Evolutionary conservation across 2,329 filamentous ascomycete genomes (phyloP).

Genomic region (Cercospora berteroae): DNA sequence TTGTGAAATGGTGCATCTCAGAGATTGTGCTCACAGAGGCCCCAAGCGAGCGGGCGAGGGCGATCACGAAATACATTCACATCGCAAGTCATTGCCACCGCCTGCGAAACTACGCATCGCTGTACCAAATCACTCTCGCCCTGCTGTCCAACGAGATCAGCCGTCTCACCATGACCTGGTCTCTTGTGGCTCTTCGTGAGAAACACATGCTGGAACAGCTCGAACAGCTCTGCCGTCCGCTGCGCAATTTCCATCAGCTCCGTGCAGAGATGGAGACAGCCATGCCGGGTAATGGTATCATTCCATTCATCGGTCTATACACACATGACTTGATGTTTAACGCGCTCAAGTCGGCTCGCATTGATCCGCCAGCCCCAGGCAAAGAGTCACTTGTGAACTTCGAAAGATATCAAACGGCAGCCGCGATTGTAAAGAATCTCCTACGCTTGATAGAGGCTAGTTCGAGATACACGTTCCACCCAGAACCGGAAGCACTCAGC

Average conservation of each 20-base stretch:
- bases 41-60: constrained; percentile 69
- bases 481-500: constrained; percentile 73
- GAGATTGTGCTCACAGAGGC: constrained; percentile 73
- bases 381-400: constrained; percentile 76
- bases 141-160: constrained; percentile 70
- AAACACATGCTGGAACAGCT: constrained; percentile 65
- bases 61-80: constrained; percentile 78
- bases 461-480: constrained; percentile 68
- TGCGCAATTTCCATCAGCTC: constrained; percentile 73
- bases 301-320: constrained; percentile 78
- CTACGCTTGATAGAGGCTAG: constrained; percentile 77
- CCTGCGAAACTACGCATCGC: constrained; percentile 79
- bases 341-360: constrained; percentile 72
- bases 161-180: constrained; percentile 69
- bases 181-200: constrained; percentile 64
- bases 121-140: constrained; percentile 76
- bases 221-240: constrained; percentile 71
- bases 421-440: constrained; percentile 74
- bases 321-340: constrained; percentile 83
- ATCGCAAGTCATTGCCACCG: constrained; percentile 72
- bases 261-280: constrained; percentile 72
- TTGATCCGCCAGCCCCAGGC: constrained; percentile 48
- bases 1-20: constrained; percentile 83
- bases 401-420: constrained; percentile 73
- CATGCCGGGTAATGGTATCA: constrained; percentile 66